Conservation (phyloP, 192 early-diverging fungal genomes). For the Coemansia asiatica region DNA sequence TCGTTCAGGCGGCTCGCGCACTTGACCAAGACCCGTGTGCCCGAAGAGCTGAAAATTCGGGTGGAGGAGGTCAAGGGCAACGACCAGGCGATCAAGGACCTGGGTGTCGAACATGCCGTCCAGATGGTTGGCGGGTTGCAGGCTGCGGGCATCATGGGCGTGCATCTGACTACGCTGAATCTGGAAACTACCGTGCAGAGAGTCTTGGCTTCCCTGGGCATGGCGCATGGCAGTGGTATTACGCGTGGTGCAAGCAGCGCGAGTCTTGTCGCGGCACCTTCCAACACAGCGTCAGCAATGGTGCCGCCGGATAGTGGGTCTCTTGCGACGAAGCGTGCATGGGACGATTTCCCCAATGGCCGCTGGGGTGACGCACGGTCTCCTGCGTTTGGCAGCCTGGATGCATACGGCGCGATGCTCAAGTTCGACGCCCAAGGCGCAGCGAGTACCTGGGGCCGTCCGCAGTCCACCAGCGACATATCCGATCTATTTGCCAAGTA, state of each 20-base stretch:
- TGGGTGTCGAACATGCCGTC: constrained; percentile 81
- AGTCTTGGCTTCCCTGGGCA: constrained; percentile 70
- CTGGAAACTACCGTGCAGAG: constrained; percentile 82
- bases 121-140: constrained; percentile 69
- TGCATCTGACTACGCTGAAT: constrained; percentile 96
- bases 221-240: constrained; percentile 10
- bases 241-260: neutral
- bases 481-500: constrained; percentile 75
- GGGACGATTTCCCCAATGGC: constrained; percentile 98
- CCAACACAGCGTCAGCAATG: neutral
- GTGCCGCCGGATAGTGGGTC: neutral
- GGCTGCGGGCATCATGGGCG: constrained; percentile 60
- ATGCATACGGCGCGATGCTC: constrained; percentile 81
- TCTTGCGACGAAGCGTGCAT: constrained; percentile 31
- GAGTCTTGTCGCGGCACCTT: constrained; percentile 6
- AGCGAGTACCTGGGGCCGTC: constrained; percentile 75
- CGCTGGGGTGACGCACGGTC: constrained; percentile 97
- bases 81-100: constrained; percentile 94
- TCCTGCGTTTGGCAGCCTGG: constrained; percentile 77
- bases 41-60: constrained; percentile 66
- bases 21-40: constrained; percentile 84
- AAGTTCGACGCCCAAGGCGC: constrained; percentile 69
- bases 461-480: constrained; percentile 63
- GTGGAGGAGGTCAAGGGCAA: constrained; percentile 92
- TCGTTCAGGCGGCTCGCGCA: constrained; percentile 86